Evolutionary conservation across 352 stramenopile genomes (phyloP).

Genomic region (Phytophthora nicotianae): DNA sequence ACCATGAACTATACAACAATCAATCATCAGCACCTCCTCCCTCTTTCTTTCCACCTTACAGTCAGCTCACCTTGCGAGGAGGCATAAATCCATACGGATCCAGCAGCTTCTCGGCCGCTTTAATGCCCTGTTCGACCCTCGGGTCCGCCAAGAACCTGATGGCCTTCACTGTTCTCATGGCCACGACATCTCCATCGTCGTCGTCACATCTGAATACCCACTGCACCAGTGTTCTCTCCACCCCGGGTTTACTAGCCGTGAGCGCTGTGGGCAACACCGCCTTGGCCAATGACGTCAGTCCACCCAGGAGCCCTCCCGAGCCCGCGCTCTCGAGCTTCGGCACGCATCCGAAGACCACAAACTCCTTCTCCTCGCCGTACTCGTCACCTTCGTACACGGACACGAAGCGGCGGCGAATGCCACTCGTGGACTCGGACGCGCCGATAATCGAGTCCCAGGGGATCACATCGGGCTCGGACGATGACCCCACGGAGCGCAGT

Average conservation of each 20-base stretch:
- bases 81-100: slow-evolving; percentile 44
- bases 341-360: slow-evolving; percentile 42
- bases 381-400: slow-evolving; percentile 25
- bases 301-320: slow-evolving; percentile 21
- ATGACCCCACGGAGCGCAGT: slow-evolving; percentile 22
- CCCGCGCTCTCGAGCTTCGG: slow-evolving; percentile 19
- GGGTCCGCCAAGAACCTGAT: slow-evolving; percentile 57
- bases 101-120: slow-evolving; percentile 36
- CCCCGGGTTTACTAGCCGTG: slow-evolving; percentile 22
- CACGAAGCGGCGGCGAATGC: slow-evolving; percentile 27
- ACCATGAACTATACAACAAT: slow-evolving; percentile 55
- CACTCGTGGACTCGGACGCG: slow-evolving; percentile 36
- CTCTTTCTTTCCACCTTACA: neutral
- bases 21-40: neutral
- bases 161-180: slow-evolving; percentile 38
- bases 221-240: slow-evolving; percentile 42
- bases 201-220: slow-evolving; percentile 54
- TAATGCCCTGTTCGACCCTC: slow-evolving; percentile 29
- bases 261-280: slow-evolving; percentile 28
- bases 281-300: slow-evolving; percentile 30
- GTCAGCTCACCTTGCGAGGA: slow-evolving; percentile 19
- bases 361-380: slow-evolving; percentile 33
- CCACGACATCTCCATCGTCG: slow-evolving; percentile 32
- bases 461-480: slow-evolving; percentile 34
- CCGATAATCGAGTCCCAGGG: slow-evolving; percentile 54